Percentiles rank a stretch among this genome's conserved stretches.
These are phyloP conservation scores for Speleostelium caveatum DNA, from an alignment of 78 protist genomes.

Conservation along the genomic window DNA sequence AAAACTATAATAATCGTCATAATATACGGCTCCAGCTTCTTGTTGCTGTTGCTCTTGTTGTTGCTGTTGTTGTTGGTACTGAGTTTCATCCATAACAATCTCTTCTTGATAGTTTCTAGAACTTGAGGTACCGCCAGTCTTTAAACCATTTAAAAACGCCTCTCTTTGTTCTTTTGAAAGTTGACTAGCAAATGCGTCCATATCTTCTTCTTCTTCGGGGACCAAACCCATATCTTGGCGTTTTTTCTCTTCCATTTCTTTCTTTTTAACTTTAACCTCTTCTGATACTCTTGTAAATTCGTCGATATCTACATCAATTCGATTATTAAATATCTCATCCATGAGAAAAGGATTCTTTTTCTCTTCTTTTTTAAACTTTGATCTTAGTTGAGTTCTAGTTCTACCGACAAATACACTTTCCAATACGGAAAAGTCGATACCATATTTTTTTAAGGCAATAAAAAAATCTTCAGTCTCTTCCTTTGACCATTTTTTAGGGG, in stretches of 20 bases:
- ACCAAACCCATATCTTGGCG: not conserved
- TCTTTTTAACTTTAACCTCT: not conserved
- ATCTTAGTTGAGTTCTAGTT: conserved; percentile 31
- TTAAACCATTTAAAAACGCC: not conserved
- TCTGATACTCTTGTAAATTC: conserved; percentile 13
- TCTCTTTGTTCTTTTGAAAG: not conserved
- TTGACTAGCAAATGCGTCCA: not conserved
- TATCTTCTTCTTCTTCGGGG: not conserved
- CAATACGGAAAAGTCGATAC: conserved; percentile 42
- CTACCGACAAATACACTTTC: conserved; percentile 33
- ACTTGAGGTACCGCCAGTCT: not conserved
- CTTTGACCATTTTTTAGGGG: conserved; percentile 15
- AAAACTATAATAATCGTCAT: conserved; percentile 17
- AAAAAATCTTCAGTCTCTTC: conserved; percentile 20
- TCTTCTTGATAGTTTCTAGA: conserved; percentile 16
- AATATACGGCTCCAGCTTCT: too few relatives aligned
- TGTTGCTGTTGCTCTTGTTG: conserved; percentile 11
- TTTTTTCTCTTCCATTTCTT: conserved; percentile 17
- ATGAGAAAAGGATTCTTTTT: conserved; percentile 26
- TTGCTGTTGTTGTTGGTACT: conserved; percentile 21
- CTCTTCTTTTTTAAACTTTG: conserved; percentile 42
- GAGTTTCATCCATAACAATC: conserved; percentile 16
- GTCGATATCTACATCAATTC: not conserved
- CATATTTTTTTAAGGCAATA: conserved; percentile 36
- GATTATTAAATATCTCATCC: conserved; percentile 6